Evolutionary conservation across 2,329 filamentous ascomycete species (phyloP), one percentile per base, ranked within the genome.

Genomic region (Pseudodiploospora longispora): DNA sequence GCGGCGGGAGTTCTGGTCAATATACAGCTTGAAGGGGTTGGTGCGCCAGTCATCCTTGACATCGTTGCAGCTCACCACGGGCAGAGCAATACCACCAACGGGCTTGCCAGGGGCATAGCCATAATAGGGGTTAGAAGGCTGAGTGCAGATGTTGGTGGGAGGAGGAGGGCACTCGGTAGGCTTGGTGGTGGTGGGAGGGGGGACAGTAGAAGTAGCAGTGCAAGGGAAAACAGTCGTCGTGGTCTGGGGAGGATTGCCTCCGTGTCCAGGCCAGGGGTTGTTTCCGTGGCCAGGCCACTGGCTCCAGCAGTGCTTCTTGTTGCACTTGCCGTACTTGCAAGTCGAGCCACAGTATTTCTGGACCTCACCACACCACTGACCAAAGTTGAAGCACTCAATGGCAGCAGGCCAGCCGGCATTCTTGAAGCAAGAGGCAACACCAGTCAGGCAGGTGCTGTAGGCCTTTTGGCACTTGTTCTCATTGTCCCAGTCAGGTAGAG

Each of bases 41-140:
- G 52, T 52, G 29, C 52, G 49, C 51, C 64, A 71, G 49, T 76
- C 70, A 6, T 48, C 45, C 47, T 62, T 55, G 35, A 71, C 51
- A 51, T 78, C 74, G 59, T 77, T 79, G 66, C 75, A 79, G 27
- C 68, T 71, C 30, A 78, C 66, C 44, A 74, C 59, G 38, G 75
- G 75, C 42, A 78, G 60, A 27, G 64, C 60, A 42, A 79, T 76
- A 47, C 64, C 68, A 40, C 72, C 75, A 10, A 77, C 71, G 3
- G 72, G 68, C 41, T 67, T 80, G 32, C 82, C 77, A 2, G 83
- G 80, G 1, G 77, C 80, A 56, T 89, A 91, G 42, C 79, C 80
- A 52, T 74, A 76, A 57, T 74, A 72, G 52, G 76, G 74, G 62
- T 65, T 72, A 42, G 63, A 59, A n/a, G 75, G 70, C 59, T 78